These are phyloP conservation scores for Russula vinacea DNA, from an alignment of 768 basidiomycete species.

Conservation along the genomic window DNA sequence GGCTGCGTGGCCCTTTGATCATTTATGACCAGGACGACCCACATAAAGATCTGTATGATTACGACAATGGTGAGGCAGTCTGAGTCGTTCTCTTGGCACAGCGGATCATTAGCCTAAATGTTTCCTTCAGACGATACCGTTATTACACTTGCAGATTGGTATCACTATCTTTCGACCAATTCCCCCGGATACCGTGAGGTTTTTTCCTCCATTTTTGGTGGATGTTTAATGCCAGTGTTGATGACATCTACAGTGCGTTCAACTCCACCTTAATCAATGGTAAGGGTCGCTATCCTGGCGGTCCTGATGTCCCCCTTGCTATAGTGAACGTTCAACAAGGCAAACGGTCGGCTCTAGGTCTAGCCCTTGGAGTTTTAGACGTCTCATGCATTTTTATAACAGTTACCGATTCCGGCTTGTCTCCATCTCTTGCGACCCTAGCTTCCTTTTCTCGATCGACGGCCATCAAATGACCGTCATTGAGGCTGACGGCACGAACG, in stretches of 20 bases:
- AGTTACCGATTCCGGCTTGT: slow-evolving; percentile 31
- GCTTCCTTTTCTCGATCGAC: slow-evolving; percentile 42
- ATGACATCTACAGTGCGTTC: slow-evolving; percentile 26
- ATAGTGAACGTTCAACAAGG: slow-evolving; percentile 18
- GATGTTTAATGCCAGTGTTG: not conserved
- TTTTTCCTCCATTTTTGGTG: accelerated
- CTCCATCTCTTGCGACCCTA: slow-evolving; percentile 35
- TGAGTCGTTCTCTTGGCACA: too few species aligned
- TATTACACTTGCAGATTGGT: slow-evolving; percentile 48
- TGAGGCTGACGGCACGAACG: slow-evolving; percentile 41
- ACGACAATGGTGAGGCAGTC: slow-evolving; percentile 34
- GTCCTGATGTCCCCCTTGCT: slow-evolving; percentile 19
- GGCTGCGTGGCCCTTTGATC: slow-evolving; percentile 40
- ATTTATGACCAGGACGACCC: slow-evolving; percentile 38
- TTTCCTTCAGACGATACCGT: slow-evolving; percentile 43
- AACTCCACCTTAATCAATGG: slow-evolving; percentile 49
- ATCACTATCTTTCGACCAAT: slow-evolving; percentile 24
- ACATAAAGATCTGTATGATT: slow-evolving; percentile 34
- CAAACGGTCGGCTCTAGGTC: slow-evolving; percentile 17
- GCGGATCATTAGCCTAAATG: not conserved
- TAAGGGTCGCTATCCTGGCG: slow-evolving; percentile 40
- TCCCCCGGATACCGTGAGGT: not conserved
- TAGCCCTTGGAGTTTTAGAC: not conserved
- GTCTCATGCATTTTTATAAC: not conserved
- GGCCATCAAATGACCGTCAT: slow-evolving; percentile 43